Conservation (phyloP, 1,139 yeast species). For the Yamadazyma taylorii region DNA sequence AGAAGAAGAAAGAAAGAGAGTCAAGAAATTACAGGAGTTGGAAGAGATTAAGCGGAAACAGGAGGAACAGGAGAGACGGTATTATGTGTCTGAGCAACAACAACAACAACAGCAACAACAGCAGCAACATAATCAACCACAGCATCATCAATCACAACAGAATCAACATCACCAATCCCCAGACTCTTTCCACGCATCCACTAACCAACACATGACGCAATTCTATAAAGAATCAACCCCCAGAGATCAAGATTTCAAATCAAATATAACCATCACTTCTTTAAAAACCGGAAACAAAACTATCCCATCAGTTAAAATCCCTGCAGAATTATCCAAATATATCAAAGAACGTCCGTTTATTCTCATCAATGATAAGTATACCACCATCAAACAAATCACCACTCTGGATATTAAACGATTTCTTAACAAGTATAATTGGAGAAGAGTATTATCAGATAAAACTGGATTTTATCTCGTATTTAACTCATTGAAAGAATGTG, state of each 20-base stretch:
- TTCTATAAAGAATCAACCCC: constrained; percentile 8
- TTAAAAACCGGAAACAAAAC: constrained; percentile 31
- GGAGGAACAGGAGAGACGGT: constrained; percentile 3
- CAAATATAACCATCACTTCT: constrained; percentile 38
- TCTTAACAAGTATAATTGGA: constrained; percentile 61
- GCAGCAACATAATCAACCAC: too few species aligned
- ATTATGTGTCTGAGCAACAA: too few species aligned
- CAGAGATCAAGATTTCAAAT: constrained; percentile 12
- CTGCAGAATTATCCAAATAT: constrained; percentile 46
- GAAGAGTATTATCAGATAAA: constrained; percentile 59
- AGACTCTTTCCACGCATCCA: too few species aligned
- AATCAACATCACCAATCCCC: too few species aligned
- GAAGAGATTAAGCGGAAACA: constrained; percentile 16
- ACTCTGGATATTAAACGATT: constrained; percentile 55
- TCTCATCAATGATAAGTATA: constrained; percentile 52
- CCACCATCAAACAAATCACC: constrained; percentile 51
- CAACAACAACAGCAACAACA: too few species aligned
- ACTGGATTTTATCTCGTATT: constrained; percentile 74
- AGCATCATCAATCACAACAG: too few species aligned
- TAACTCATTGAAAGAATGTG: constrained; percentile 62
- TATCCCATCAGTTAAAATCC: constrained; percentile 37
- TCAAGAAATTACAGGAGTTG: constrained; percentile 13
- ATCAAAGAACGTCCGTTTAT: constrained; percentile 59
- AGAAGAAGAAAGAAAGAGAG: constrained; percentile 34
- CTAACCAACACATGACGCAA: too few species aligned